Percentiles rank a stretch among this genome's conserved stretches.
phyloP scores from a whole-genome alignment of 768 basidiomycete species.

The Lentinula boryana region DNA sequence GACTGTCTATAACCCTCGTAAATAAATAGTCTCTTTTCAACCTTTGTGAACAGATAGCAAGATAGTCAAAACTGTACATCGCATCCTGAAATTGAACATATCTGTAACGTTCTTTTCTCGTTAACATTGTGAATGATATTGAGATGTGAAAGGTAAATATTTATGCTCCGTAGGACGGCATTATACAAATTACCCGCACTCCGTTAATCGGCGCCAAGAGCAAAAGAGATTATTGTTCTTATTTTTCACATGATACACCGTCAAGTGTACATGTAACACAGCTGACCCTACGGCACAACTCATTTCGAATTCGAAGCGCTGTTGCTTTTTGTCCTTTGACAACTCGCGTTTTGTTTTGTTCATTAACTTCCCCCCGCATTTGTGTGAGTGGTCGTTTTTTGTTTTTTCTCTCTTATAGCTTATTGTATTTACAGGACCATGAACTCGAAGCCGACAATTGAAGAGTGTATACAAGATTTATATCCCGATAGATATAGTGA shows the following conservation, averaged over 20 bases:
- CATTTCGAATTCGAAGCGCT: neutral
- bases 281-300: neutral
- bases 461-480: neutral
- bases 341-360: neutral
- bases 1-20: neutral
- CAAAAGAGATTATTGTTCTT: no score
- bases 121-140: no score
- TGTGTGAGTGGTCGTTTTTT: neutral
- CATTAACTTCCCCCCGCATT: neutral
- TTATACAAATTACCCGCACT: no score
- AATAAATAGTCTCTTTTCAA: neutral
- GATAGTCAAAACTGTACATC: no score
- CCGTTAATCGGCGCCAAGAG: neutral
- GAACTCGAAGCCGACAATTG: neutral
- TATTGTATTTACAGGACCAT: neutral
- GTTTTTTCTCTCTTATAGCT: neutral
- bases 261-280: neutral
- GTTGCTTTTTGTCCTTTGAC: neutral
- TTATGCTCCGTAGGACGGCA: no score
- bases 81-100: no score
- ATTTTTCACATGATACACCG: neutral
- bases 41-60: neutral
- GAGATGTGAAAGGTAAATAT: no score
- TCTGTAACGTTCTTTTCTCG: no score
- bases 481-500: slow-evolving; percentile 3